Base-by-base conservation (phyloP, 1,139 yeast species). In the Pichia sp. region DNA sequence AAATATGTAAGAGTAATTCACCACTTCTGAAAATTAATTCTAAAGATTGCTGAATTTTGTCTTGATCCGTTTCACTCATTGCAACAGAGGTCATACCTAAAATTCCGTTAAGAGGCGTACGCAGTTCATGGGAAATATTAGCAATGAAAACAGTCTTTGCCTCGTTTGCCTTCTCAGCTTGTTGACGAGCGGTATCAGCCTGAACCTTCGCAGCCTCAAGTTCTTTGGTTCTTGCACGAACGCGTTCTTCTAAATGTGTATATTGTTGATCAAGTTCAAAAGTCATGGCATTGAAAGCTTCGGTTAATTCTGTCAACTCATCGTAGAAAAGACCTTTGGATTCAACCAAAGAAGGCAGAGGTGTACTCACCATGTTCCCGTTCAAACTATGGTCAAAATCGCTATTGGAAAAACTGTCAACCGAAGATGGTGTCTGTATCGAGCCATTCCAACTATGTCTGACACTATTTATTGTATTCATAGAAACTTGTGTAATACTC, bases 31-130 rank as follows among this genome's bases (percentile, higher is more conserved):
- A 85, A 49, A 90, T 88, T 46, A 88, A 72, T 53, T 81, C 82
- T 51, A 90, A 68, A 36, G 81, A 73, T 41, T 80, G 82, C 54
- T 82, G 79, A 26, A 86, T 78, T 53, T 81, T 79, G 4, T 69
- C 62, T 6, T 72, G 71, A 55, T 86, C 92, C 9, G 71, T 70
- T 61, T 90, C 97, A 28, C 85, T 92, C 81, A 87, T 77, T 2
- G 96, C 92, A 46, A 90, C 86, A 2, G 95, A 85, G 0, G 97
- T 85, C 95, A 92, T 86, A 46, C 98, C 98, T 47, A 92, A 68
- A 39, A 92, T 92, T 60, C 97, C 98, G 63, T 92, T 92, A 55
- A 92, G 69, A 1, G 98, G 98, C 0, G 98, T 92, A 53, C 97
- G 73, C 58, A 92, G 72, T 65, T 92, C 98, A 61, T 92, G 97